Base-by-base conservation (phyloP, 176 grass and related monocot genomes). In the Aegilops bicornis region DNA sequence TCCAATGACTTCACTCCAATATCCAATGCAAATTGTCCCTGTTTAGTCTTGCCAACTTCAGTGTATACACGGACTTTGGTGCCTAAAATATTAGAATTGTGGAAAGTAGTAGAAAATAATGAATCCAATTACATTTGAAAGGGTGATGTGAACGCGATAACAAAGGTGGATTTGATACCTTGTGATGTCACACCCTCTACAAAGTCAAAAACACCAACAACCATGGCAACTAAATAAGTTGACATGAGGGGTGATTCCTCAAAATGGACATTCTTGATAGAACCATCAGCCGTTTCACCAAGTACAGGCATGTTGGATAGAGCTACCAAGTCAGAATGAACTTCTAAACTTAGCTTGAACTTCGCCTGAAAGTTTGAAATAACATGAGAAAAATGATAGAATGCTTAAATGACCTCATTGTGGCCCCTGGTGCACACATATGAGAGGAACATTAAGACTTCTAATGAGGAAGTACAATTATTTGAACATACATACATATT, bases 171-270 rank as follows among this genome's bases (percentile, higher is more conserved):
- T 16, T 20, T 70, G 25, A 24, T 82, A 91, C 92, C 89, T 76
- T 94, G 75, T 35, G 14, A 32, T 24, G 70, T 84, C 10, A 36
- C 24, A 16, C 27, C 50, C 64, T 91, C 85, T 36, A 94, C 13
- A 74, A 78, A 89, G 19, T 91, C 86, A 64, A 94, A 86, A n/a
- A 86, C 54, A 69, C 92, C 89, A 62, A 91, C 67, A 69, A 91
- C 92, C 33, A 94, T 74, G 22, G 86, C 92, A n/a, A 91, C 89
- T 35, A 91, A 79, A 81, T 94, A 94, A 79, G 92, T 94, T 37
- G 86, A 94, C 89, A 94, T 91, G 48, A 94, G 82, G 29, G 92
- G 86, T 17, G 92, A 91, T 42, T 94, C 92, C 25, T 89, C 73
- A 25, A 64, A 94, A 69, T 33, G 76, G 33, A 91, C 7, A 10